Evolutionary conservation across 1,284 basidiomycete species (phyloP).

Genomic region (Moesziomyces globuligerus): DNA sequence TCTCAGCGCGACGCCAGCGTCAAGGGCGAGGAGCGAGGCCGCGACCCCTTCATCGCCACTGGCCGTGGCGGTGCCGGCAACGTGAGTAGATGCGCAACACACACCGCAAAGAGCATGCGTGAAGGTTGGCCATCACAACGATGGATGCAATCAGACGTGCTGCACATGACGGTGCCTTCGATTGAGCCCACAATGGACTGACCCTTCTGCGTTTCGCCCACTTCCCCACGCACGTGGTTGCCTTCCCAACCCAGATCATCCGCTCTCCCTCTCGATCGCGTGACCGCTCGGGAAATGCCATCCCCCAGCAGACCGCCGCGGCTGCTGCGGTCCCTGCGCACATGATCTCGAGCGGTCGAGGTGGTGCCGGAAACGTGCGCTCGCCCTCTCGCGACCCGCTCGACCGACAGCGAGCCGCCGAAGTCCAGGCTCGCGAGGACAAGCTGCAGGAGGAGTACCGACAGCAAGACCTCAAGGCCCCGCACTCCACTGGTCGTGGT

Average conservation of each 20-base stretch:
- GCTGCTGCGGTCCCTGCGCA: slow-evolving; percentile 35
- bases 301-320: slow-evolving; percentile 16
- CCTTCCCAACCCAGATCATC: slow-evolving; percentile 35
- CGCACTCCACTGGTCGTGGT: slow-evolving; percentile 77
- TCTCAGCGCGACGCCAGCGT: slow-evolving; percentile 35
- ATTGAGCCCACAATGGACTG: background rate
- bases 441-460: slow-evolving; percentile 67
- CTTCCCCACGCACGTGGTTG: background rate
- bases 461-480: slow-evolving; percentile 67
- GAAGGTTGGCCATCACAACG: too few relatives aligned
- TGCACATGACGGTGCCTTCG: too few relatives aligned
- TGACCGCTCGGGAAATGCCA: slow-evolving; percentile 40
- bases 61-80: slow-evolving; percentile 63
- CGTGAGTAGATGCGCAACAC: slow-evolving; percentile 35
- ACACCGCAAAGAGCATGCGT: too few relatives aligned
- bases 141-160: too few relatives aligned
- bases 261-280: slow-evolving; percentile 50
- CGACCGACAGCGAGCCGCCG: slow-evolving; percentile 63
- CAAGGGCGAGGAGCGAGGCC: slow-evolving; percentile 48
- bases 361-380: slow-evolving; percentile 80
- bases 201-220: slow-evolving; percentile 1
- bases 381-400: slow-evolving; percentile 74
- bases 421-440: slow-evolving; percentile 43
- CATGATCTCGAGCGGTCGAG: slow-evolving; percentile 74
- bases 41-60: slow-evolving; percentile 55